These are phyloP conservation scores for Lecanicillium sp. DNA, from an alignment of 2,329 filamentous ascomycete genomes.

Conservation along the genomic window DNA sequence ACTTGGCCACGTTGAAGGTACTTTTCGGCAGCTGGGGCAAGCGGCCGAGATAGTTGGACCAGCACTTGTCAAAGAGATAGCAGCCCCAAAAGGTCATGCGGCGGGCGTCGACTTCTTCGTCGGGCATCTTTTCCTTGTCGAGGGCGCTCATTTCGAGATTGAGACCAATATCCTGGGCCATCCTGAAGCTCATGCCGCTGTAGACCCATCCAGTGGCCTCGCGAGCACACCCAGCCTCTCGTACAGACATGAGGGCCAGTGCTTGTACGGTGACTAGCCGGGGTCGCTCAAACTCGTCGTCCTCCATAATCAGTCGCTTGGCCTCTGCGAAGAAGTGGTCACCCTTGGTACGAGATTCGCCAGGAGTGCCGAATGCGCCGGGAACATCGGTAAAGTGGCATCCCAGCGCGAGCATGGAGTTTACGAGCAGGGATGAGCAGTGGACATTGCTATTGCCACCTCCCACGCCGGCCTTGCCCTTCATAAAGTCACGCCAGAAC, in stretches of 20 bases:
- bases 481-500: conserved; percentile 78
- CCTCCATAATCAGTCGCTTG: conserved; percentile 79
- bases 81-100: conserved; percentile 96
- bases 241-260: conserved; percentile 87
- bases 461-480: conserved; percentile 50
- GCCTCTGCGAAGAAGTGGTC: conserved; percentile 96
- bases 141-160: conserved; percentile 73
- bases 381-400: conserved; percentile 82
- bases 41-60: conserved; percentile 93
- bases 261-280: conserved; percentile 87
- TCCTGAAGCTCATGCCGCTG: conserved; percentile 95
- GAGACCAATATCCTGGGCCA: conserved; percentile 89
- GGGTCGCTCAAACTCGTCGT: conserved; percentile 88
- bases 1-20: conserved; percentile 77
- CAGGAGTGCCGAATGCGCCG: conserved; percentile 60
- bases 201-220: conserved; percentile 98
- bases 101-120: conserved; percentile 81
- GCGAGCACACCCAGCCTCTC: conserved; percentile 87
- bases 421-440: conserved; percentile 84
- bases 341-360: conserved; percentile 77
- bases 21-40: conserved; percentile 76
- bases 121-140: conserved; percentile 53
- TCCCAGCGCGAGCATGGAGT: conserved; percentile 85
- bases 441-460: conserved; percentile 53
- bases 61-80: conserved; percentile 97